A percentile compares a stretch with the other conserved stretches of the same genome.
Evolutionary conservation across 1,139 yeast genomes (phyloP).

Genomic region (Trichomonascaceae sp.): DNA sequence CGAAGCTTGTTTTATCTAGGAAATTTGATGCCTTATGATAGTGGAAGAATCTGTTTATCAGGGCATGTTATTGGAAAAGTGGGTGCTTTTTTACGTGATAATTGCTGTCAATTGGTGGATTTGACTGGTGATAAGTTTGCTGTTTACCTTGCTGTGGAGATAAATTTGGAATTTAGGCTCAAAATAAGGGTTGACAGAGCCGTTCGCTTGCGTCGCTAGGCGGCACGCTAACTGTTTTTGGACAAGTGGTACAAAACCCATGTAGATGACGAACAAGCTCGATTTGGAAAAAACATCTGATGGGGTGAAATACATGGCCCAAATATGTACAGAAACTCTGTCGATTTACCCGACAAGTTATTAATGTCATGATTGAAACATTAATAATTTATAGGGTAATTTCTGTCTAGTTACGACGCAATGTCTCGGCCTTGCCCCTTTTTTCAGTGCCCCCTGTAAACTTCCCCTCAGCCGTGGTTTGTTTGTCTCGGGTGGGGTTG

Average conservation of each 20-base stretch:
- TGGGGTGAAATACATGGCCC: too few species aligned
- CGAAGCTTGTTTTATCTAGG: background rate
- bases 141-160: background rate
- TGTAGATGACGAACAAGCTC: background rate
- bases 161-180: background rate
- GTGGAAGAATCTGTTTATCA: background rate
- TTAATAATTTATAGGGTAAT: too few species aligned
- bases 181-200: background rate
- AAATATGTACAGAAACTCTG: too few species aligned
- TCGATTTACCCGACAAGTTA: too few species aligned
- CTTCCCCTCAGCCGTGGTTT: background rate
- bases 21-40: background rate
- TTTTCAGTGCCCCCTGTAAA: background rate
- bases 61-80: background rate
- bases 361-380: too few species aligned
- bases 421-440: background rate
- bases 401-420: too few species aligned
- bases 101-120: background rate
- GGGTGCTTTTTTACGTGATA: background rate
- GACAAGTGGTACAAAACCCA: background rate
- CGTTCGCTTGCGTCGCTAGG: background rate
- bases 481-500: background rate
- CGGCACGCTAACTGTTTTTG: background rate
- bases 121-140: background rate
- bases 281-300: background rate